Conservation (phyloP, 345 rosid species). For the Eucalyptus sideroxylon region DNA sequence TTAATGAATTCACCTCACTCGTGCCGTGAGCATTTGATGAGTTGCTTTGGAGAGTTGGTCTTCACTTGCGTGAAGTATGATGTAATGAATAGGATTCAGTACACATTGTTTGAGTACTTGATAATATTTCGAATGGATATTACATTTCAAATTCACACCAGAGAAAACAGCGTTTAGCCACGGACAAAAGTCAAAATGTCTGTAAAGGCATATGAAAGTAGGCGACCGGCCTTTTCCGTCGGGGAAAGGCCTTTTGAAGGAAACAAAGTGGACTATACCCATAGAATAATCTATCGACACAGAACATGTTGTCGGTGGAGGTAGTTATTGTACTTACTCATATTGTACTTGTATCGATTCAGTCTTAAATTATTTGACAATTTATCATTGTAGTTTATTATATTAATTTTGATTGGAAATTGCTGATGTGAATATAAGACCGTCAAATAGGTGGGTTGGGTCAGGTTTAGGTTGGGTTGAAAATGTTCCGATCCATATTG, state of each 20-base stretch:
- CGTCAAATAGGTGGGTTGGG: accelerated
- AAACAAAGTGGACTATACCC: no score
- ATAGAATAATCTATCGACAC: no score
- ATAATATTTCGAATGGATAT: neutral
- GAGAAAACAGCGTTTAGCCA: neutral
- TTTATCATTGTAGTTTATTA: no score
- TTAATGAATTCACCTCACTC: neutral
- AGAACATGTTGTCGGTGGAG: no score
- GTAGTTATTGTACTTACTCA: no score
- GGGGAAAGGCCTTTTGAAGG: neutral
- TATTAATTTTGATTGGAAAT: no score
- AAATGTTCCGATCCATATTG: accelerated
- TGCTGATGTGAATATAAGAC: accelerated
- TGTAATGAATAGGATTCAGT: neutral
- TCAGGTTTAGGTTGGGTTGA: accelerated
- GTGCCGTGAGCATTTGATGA: neutral
- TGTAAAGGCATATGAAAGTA: neutral
- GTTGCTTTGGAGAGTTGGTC: neutral
- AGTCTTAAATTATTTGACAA: no score
- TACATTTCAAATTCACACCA: neutral
- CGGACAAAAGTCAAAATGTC: neutral
- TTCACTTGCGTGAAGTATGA: neutral
- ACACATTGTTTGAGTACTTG: neutral
- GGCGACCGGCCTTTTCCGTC: neutral
- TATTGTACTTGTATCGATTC: accelerated